Evolutionary conservation across 768 basidiomycete genomes (phyloP).

Genomic region (Pleurotus tuoliensis): DNA sequence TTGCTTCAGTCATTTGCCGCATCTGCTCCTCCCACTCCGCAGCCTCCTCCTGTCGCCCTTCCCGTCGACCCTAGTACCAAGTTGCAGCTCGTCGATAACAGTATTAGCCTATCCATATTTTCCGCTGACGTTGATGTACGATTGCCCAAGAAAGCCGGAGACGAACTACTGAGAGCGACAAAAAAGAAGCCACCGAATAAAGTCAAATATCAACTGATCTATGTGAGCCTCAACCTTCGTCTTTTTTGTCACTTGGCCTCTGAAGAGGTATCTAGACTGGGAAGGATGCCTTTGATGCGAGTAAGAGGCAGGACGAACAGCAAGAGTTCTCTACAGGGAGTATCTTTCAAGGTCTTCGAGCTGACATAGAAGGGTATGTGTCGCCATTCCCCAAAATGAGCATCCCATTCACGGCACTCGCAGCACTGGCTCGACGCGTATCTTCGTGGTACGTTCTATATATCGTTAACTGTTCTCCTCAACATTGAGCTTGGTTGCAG

Average conservation of each 20-base stretch:
- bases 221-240: conserved; percentile 41
- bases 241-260: neutral
- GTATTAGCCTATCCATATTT: conserved; percentile 60
- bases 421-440: conserved; percentile 63
- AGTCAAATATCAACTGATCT: conserved; percentile 81
- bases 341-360: conserved; percentile 82
- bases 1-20: conserved; percentile 31
- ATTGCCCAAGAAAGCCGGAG: conserved; percentile 59
- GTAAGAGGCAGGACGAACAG: conserved; percentile 60
- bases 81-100: conserved; percentile 41
- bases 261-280: conserved; percentile 51
- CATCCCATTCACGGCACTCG: conserved; percentile 5
- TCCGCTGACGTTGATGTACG: conserved; percentile 63
- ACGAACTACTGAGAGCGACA: conserved; percentile 83
- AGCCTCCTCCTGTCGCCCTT: conserved; percentile 29
- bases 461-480: neutral
- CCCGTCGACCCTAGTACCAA: conserved; percentile 34
- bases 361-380: conserved; percentile 77
- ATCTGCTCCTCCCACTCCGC: conserved; percentile 30
- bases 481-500: conserved; percentile 29
- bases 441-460: conserved; percentile 72
- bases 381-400: neutral
- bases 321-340: conserved; percentile 64
- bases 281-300: conserved; percentile 76
- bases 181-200: conserved; percentile 88